Conservation (phyloP, 345 rosid species). For the Gossypioides kirkii region DNA sequence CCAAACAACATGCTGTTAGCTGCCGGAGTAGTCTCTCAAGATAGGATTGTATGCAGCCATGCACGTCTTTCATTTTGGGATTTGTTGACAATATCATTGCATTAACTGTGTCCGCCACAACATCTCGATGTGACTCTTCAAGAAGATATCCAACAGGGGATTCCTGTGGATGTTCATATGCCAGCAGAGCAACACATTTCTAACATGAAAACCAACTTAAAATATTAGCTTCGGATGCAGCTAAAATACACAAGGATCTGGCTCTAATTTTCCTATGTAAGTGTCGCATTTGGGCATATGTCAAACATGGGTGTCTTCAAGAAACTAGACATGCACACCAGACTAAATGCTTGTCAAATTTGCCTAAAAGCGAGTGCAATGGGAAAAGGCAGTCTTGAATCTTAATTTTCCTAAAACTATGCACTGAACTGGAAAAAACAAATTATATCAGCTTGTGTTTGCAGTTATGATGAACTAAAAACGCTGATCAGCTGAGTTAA, state of each 20-base stretch:
- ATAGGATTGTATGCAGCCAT: constrained; percentile 49
- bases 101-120: constrained; percentile 84
- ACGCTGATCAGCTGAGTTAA: not conserved
- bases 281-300: not conserved
- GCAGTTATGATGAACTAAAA: not conserved
- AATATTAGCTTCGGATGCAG: constrained; percentile 1
- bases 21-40: constrained; percentile 83
- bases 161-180: constrained; percentile 60
- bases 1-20: constrained; percentile 70
- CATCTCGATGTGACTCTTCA: constrained; percentile 69
- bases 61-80: constrained; percentile 50
- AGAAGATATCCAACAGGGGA: constrained; percentile 72
- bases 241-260: not conserved
- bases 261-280: not conserved
- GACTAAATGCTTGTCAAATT: not conserved
- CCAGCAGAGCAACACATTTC: constrained; percentile 88
- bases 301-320: not conserved
- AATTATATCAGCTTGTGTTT: not conserved
- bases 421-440: not conserved
- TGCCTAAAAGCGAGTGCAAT: not conserved
- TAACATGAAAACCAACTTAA: constrained; percentile 17
- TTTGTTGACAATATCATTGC: constrained; percentile 69
- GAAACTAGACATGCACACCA: not conserved
- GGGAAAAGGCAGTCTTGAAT: not conserved
- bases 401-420: not conserved